Evolutionary conservation across 106 monocot species (phyloP), one percentile per base, ranked within the genome.

Genomic region (Phalaenopsis aphrodite): DNA sequence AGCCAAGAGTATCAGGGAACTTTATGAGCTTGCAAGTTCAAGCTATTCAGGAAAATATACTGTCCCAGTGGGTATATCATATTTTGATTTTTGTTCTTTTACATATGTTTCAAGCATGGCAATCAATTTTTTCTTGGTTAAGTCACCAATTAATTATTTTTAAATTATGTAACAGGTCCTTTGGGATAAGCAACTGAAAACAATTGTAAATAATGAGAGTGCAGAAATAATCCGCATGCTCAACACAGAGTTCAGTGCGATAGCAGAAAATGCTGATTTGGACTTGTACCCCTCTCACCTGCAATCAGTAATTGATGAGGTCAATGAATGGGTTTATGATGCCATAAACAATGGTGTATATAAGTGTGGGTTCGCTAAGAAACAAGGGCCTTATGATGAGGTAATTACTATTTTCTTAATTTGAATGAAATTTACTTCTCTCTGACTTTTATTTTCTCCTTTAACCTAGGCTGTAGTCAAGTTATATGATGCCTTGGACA

Each of bases 351-450:
- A 94, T 84, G 98, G 98, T 74, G 98, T 98, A 38, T 98, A 98
- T 58, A 94, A 87, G 71, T 94, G 98, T 85, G 98, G 98, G 48
- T 98, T 98, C 79, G 92, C 98, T 41, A 88, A 81, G 85, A 94
- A 98, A 84, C 98, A 98, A 89, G 92, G 85, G 23, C 92, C 94
- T 72, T 98, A 98, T 78, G 85, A 98, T 41, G 98, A 94, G 94
- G 98, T 94, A 82, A 84, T 75, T 19, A 74, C 6, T 45, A 19
- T 74, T 36, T 69, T 69, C 2, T 69, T 5, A 12, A 69, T 69
- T 69, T 39, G 10, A 39, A 39, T 15, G 14, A 69, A 69, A 15
- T 69, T 69, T 69, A 10, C 10, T 69, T 69, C 39, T 69, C 39
- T 39, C 11, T 69, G 69, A 69, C 39, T 66, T 66, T 30, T 66